These are phyloP conservation scores for Iris pallida DNA, from an alignment of 116 monocot genomes.

Conservation along the genomic window DNA sequence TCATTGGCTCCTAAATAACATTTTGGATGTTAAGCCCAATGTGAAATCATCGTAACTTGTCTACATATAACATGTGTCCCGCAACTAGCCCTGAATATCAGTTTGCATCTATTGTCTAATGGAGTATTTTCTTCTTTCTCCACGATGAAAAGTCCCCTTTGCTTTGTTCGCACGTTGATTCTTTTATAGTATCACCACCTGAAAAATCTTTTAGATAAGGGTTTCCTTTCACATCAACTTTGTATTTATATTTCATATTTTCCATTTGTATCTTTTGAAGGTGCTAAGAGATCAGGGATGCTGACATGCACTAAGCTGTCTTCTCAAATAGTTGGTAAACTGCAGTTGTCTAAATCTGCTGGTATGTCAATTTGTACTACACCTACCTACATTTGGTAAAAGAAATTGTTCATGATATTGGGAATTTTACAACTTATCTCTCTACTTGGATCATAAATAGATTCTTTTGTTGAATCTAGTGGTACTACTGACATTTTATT, in stretches of 20 bases:
- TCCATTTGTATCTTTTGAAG: constrained; percentile 32
- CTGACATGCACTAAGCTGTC: constrained; percentile 59
- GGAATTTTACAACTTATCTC: neutral
- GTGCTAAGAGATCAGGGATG: constrained; percentile 17
- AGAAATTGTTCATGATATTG: neutral
- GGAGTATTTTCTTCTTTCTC: no score
- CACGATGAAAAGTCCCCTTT: no score
- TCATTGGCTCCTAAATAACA: no score
- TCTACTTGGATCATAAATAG: neutral
- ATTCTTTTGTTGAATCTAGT: neutral
- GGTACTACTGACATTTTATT: neutral
- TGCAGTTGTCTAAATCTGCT: constrained; percentile 36
- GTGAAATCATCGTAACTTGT: no score
- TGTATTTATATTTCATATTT: constrained; percentile 3
- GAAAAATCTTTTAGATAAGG: neutral
- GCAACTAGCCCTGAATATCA: no score
- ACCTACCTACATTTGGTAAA: neutral
- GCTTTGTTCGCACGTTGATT: neutral
- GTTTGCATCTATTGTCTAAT: no score
- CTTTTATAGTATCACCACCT: neutral
- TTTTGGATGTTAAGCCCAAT: no score
- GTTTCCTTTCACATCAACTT: neutral
- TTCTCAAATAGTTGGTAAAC: constrained; percentile 39
- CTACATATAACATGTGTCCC: no score
- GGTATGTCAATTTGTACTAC: constrained; percentile 26